A percentile compares a stretch with the other conserved stretches of the same genome.
These are phyloP conservation scores for Cyclocybe aegerita DNA, from an alignment of 768 basidiomycete species.

Conservation along the genomic window DNA sequence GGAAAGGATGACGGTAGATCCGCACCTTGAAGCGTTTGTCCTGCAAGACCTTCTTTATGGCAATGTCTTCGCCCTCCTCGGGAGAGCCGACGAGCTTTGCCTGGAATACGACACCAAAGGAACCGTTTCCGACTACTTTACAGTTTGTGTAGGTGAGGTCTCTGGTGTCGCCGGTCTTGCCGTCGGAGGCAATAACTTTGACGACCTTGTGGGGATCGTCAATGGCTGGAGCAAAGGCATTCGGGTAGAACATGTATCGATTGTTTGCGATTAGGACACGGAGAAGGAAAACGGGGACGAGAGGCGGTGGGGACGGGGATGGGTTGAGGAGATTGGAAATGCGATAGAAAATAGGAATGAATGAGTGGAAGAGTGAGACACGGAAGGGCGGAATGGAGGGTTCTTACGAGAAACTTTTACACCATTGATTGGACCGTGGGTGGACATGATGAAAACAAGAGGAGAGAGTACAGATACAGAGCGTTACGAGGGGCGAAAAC, in stretches of 20 bases:
- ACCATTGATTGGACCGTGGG: slow-evolving; percentile 82
- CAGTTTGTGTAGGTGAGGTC: slow-evolving; percentile 95
- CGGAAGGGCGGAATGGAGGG: slow-evolving; percentile 7
- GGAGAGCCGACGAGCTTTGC: slow-evolving; percentile 76
- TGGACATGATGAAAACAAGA: slow-evolving; percentile 50
- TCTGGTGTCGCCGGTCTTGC: slow-evolving; percentile 86
- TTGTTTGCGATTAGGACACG: slow-evolving; percentile 31
- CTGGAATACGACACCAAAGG: slow-evolving; percentile 98
- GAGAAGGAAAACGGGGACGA: slow-evolving; percentile 11
- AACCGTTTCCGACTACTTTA: slow-evolving; percentile 98
- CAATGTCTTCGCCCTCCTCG: slow-evolving; percentile 81
- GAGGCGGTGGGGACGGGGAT: slow-evolving; percentile 10
- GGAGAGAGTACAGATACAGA: slow-evolving; percentile 15
- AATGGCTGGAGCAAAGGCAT: slow-evolving; percentile 50
- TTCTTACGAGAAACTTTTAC: slow-evolving; percentile 83
- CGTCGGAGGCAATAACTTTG: slow-evolving; percentile 93
- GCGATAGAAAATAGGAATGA: slow-evolving; percentile 18
- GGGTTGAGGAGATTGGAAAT: slow-evolving; percentile 22
- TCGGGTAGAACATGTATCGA: slow-evolving; percentile 29
- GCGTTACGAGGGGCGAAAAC: slow-evolving; percentile 8
- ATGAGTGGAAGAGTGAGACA: slow-evolving; percentile 28
- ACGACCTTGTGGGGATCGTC: slow-evolving; percentile 98
- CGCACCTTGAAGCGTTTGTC: slow-evolving; percentile 99
- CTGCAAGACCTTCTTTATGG: slow-evolving; percentile 99
- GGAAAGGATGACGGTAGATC: slow-evolving; percentile 12